Evolutionary conservation across 1,284 basidiomycete species (phyloP).

Genomic region (Phellopilus nigrolimitatus): DNA sequence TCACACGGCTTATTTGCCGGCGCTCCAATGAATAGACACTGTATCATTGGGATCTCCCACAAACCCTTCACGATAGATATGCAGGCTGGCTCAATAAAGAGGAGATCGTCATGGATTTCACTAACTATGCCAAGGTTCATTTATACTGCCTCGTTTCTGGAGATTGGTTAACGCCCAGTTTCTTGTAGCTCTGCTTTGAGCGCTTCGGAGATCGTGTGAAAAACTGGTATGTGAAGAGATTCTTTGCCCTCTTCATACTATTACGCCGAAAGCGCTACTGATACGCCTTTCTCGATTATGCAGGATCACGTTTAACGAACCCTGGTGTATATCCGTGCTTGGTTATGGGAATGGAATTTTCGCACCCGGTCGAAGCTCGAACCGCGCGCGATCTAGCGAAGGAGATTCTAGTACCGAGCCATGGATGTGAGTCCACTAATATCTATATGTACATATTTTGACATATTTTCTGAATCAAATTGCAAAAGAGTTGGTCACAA

Average conservation of each 20-base stretch:
- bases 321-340: constrained; percentile 63
- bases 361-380: constrained; percentile 60
- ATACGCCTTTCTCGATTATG: too few relatives aligned
- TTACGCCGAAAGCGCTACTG: background rate
- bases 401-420: constrained; percentile 64
- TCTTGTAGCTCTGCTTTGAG: constrained; percentile 56
- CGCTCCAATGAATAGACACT: constrained; percentile 44
- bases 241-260: background rate
- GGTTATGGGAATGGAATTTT: constrained; percentile 63
- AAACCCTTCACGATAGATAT: constrained; percentile 63
- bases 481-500: constrained; percentile 55
- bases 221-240: constrained; percentile 51
- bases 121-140: constrained; percentile 53
- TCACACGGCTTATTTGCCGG: background rate
- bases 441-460: constrained; percentile 8
- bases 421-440: constrained; percentile 50
- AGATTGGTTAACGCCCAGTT: constrained; percentile 1
- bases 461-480: background rate
- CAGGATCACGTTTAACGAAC: constrained; percentile 70
- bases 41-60: constrained; percentile 77
- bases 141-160: background rate
- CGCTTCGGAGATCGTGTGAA: constrained; percentile 71
- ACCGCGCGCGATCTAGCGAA: constrained; percentile 47
- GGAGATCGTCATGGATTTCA: constrained; percentile 57
- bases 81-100: constrained; percentile 67